Evolutionary conservation across 1,139 yeast species (phyloP).

Genomic region (Kluyveromyces sp.): DNA sequence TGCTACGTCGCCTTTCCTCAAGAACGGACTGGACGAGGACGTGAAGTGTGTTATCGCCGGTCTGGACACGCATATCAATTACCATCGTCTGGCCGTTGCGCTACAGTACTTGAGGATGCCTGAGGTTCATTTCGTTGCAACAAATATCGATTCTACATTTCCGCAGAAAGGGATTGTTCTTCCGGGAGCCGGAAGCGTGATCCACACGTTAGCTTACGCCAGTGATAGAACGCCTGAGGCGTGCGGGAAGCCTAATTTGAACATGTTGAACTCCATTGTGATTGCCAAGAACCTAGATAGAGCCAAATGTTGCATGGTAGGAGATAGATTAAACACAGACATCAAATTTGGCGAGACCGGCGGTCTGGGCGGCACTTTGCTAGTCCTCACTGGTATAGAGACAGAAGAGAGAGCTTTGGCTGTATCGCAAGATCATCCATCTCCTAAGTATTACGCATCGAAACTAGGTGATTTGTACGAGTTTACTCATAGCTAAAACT

Average conservation of each 20-base stretch:
- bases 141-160: constrained; percentile 92
- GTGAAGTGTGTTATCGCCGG: constrained; percentile 93
- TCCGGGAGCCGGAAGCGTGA: constrained; percentile 93
- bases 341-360: constrained; percentile 87
- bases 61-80: constrained; percentile 66
- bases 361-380: constrained; percentile 67
- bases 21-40: constrained; percentile 48
- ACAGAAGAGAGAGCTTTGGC: constrained; percentile 51
- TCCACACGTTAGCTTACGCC: constrained; percentile 70
- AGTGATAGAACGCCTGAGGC: constrained; percentile 70
- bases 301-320: constrained; percentile 76
- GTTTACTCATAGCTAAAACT: constrained; percentile 26
- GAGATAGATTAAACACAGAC: constrained; percentile 92
- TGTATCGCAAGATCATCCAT: constrained; percentile 36
- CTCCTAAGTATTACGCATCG: constrained; percentile 65
- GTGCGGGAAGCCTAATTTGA: constrained; percentile 86
- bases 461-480: constrained; percentile 74
- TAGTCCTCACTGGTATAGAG: constrained; percentile 89
- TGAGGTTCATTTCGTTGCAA: constrained; percentile 73
- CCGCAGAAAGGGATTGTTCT: constrained; percentile 80
- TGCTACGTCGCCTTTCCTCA: constrained; percentile 42
- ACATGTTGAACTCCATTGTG: constrained; percentile 86
- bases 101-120: constrained; percentile 71
- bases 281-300: constrained; percentile 55
- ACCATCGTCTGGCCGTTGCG: constrained; percentile 73